Conservation (phyloP, 192 early-diverging fungal genomes). For the Entrophospora sp. region DNA sequence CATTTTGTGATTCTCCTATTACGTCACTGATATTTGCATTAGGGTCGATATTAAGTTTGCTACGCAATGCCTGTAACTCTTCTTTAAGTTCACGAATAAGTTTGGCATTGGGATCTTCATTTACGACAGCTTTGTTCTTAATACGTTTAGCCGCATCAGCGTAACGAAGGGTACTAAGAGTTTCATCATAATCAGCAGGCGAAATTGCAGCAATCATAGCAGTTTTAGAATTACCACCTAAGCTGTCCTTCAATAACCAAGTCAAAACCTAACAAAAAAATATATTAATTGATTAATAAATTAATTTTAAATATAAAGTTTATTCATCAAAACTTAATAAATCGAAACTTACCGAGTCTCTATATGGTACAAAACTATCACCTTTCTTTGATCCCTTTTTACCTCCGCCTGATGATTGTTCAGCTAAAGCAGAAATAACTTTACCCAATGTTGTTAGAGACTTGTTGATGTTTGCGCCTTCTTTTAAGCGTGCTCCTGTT, state of each 20-base stretch:
- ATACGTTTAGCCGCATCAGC: constrained; percentile 87
- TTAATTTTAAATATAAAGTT: not conserved
- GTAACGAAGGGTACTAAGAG: constrained; percentile 79
- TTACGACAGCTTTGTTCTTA: constrained; percentile 84
- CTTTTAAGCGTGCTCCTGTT: constrained; percentile 74
- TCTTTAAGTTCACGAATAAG: constrained; percentile 77
- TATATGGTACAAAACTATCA: constrained; percentile 72
- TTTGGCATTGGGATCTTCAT: constrained; percentile 76
- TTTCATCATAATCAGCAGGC: constrained; percentile 67
- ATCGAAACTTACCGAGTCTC: constrained; percentile 64
- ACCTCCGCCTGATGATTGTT: constrained; percentile 37
- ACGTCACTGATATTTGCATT: not conserved
- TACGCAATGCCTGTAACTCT: constrained; percentile 60
- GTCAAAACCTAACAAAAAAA: constrained; percentile 50
- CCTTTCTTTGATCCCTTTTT: constrained; percentile 37
- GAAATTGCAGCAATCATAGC: constrained; percentile 75
- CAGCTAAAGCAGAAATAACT: constrained; percentile 85
- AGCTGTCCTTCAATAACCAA: constrained; percentile 75
- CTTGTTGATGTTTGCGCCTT: constrained; percentile 94
- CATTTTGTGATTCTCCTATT: constrained; percentile 15
- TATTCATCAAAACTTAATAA: too few relatives aligned
- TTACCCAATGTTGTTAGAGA: constrained; percentile 87
- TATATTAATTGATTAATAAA: not conserved
- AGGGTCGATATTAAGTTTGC: constrained; percentile 35
- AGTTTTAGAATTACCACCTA: constrained; percentile 79